Base-by-base conservation (phyloP, 2,329 filamentous ascomycete genomes). In the Exophiala dermatitidis region DNA sequence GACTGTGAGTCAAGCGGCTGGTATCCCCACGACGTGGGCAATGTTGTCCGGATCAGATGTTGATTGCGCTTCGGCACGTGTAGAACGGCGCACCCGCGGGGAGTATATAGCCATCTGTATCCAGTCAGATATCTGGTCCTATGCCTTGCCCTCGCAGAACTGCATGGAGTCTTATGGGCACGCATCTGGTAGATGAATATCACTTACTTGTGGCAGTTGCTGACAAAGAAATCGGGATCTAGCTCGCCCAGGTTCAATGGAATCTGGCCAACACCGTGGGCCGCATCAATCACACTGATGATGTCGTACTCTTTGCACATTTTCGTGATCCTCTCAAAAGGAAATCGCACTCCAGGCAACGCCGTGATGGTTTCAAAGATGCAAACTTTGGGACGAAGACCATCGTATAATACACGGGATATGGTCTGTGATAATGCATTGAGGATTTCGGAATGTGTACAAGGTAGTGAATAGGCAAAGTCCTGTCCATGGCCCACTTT, bases 1-100 rank as follows among this genome's bases (percentile, higher is more conserved):
- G 43, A 40, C 3, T 45, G 48, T 8, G 31, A 32, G 8, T 47
- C 32, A 3, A 8, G 46, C 0, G 87, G 76, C 0, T 79, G 65
- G 68, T 88, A 95, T 0, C 88, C 86, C 67, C 90, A 87, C 37
- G 84, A 89, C 0, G 89, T 95, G 0, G 89, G 87, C 31, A 94
- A 68, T 0, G 88, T 84, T 1, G 83, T 83, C 9, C 82, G 79
- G 40, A 96, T 81, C 41, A 94, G 69, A 46, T 75, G 72, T 67
- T 96, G 91, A 68, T 94, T 90, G 26, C 85, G 78, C 12, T 75
- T 55, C 0, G 90, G 86, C 1, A 93, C 86, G 69, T 94, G 86
- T 60, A 96, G 80, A 3, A 93, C 74, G 2, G 89, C 89, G 66
- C 86, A 90, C 10, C 84, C 85, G 32, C 90, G 82, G 0, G 90